These are phyloP conservation scores for Podila horticola DNA, from an alignment of 192 early-diverging fungal species.

Conservation along the genomic window DNA sequence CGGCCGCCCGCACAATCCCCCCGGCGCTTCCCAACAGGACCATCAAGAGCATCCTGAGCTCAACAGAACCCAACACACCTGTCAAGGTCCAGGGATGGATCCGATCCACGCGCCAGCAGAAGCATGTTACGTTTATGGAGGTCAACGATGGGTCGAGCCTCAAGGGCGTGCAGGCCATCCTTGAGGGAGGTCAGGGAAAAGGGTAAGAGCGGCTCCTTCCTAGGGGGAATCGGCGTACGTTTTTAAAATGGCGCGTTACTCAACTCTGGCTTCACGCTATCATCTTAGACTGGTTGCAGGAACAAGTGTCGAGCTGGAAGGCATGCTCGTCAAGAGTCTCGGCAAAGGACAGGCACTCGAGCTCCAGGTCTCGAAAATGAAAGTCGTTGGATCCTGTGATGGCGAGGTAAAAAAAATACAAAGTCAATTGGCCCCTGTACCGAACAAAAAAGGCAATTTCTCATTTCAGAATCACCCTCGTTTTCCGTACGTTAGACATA, in stretches of 20 bases:
- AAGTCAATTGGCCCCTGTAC: background rate
- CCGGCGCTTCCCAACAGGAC: constrained; percentile 45
- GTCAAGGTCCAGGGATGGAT: constrained; percentile 82
- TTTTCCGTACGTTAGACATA: constrained; percentile 68
- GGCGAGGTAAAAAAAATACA: constrained; percentile 56
- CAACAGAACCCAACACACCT: constrained; percentile 28
- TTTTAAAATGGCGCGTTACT: background rate
- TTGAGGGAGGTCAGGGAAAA: constrained; percentile 61
- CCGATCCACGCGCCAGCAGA: constrained; percentile 83
- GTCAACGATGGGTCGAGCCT: constrained; percentile 81
- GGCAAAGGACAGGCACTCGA: constrained; percentile 80
- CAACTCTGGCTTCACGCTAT: no score
- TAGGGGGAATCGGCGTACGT: constrained; percentile 1
- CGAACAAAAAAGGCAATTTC: no score
- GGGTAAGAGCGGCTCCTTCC: constrained; percentile 50
- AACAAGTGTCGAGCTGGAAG: constrained; percentile 75
- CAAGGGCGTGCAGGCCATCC: constrained; percentile 77
- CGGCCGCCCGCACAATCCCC: constrained; percentile 11
- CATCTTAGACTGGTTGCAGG: constrained; percentile 71
- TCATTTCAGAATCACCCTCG: background rate
- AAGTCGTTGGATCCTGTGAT: constrained; percentile 69
- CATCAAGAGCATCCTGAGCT: constrained; percentile 41
- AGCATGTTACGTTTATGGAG: constrained; percentile 79
- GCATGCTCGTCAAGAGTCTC: constrained; percentile 70
- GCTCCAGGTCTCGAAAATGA: constrained; percentile 64